A percentile compares a stretch with the other conserved stretches of the same genome.
These are phyloP conservation scores for Mrakia blollopis DNA, from an alignment of 768 basidiomycete genomes.

Conservation along the genomic window DNA sequence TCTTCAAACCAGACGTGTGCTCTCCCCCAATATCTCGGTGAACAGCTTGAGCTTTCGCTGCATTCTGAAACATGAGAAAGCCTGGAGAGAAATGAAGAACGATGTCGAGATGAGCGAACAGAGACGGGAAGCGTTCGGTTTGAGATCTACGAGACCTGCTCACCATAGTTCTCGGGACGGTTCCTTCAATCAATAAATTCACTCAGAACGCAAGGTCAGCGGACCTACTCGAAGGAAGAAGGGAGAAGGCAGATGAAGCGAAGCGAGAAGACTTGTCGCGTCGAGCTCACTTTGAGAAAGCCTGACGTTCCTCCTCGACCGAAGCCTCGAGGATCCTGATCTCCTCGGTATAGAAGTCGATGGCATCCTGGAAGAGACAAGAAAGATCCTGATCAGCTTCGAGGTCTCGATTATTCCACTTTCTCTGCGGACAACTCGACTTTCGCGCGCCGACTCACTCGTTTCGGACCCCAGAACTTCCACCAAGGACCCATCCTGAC, in stretches of 20 bases:
- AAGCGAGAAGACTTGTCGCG: too few species aligned
- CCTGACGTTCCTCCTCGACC: not conserved
- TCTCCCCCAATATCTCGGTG: slow-evolving; percentile 2
- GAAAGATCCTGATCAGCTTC: not conserved
- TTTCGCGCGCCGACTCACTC: not conserved
- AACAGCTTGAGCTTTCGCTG: slow-evolving; percentile 6
- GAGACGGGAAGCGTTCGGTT: not conserved
- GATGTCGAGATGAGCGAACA: not conserved
- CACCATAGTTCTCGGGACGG: slow-evolving; percentile 19
- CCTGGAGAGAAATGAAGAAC: not conserved
- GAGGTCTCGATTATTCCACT: not conserved
- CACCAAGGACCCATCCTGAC: not conserved
- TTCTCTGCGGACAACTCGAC: not conserved
- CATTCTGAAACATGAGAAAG: slow-evolving; percentile 9
- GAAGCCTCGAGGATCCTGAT: not conserved
- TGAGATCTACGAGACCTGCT: too few species aligned
- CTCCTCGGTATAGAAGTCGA: slow-evolving; percentile 9
- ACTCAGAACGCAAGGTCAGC: not conserved
- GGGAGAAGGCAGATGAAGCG: not conserved
- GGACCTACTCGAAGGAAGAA: not conserved
- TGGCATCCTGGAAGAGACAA: not conserved
- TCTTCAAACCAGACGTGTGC: slow-evolving; percentile 7
- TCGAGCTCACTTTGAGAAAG: slow-evolving; percentile 2
- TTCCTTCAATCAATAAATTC: not conserved
- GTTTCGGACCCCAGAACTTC: not conserved